Evolutionary conservation across 1,284 basidiomycete species (phyloP), one percentile per base, ranked within the genome.

Genomic region (Cryptococcus depauperatus): DNA sequence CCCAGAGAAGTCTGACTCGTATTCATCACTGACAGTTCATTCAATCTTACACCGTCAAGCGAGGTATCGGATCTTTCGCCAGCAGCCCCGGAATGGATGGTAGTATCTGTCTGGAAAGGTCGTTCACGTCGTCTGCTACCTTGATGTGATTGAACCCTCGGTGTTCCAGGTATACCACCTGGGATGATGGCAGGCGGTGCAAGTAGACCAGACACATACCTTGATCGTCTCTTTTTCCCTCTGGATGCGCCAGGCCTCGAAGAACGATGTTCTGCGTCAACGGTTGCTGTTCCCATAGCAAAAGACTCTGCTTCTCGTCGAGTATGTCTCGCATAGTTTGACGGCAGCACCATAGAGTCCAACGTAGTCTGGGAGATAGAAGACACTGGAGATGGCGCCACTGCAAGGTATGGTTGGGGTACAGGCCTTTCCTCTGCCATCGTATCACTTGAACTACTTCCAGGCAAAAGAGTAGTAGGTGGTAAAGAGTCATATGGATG

Each of bases 401-500:
- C 38, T 30, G 62, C 66, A 16, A 69, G 58, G 50, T 64, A 69
- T 16, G 66, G 66, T 34, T 52, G 28, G 1, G 64, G 59, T 13
- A 67, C 50, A 1, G 59, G 56, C 9, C 54, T 48, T 10, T 29
- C 9, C n/a, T 37, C 35, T 21, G 14, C 13, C 3, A 13, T 16
- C n/a, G n/a, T n/a, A n/a, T n/a, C n/a, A n/a, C n/a, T n/a, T n/a
- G n/a, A n/a, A n/a, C n/a, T n/a, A n/a, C n/a, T n/a, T n/a, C n/a
- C n/a, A n/a, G n/a, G n/a, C n/a, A n/a, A n/a, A n/a, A n/a, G n/a
- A n/a, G n/a, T n/a, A n/a, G n/a, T n/a, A n/a, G n/a, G n/a, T n/a
- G n/a, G n/a, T n/a, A n/a, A n/a, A n/a, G n/a, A n/a, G n/a, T n/a
- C n/a, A n/a, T n/a, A n/a, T n/a, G n/a, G n/a, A n/a, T n/a, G n/a